Evolutionary conservation across 2,329 filamentous ascomycete species (phyloP), one percentile per base, ranked within the genome.

Genomic region (Beauveria sp.): DNA sequence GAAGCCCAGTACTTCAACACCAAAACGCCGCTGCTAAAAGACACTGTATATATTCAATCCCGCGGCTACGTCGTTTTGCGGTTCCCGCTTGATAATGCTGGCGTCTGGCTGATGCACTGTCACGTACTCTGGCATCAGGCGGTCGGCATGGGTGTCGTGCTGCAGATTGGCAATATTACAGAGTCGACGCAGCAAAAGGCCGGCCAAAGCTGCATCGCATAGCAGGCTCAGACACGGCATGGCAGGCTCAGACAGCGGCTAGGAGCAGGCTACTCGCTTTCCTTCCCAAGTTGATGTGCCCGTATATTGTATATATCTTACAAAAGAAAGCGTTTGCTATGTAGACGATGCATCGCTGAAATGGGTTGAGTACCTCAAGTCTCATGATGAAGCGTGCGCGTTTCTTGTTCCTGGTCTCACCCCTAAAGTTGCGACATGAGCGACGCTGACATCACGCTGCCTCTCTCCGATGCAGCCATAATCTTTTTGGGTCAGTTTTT

Each of bases 71-170:
- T 71, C 2, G 67, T 75, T 1, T 52, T 76, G 14, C 66, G 73
- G 5, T 70, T 76, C 44, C 64, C 62, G 14, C 66, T 73, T 5
- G 69, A 75, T 58, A 76, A 75, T 59, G 64, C 68, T 8, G 73
- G 73, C 2, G 55, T 76, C 12, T 76, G 73, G 74, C 66, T 74
- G 47, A 68, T 76, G 51, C 73, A 76, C 61, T 75, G 73, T 43
- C 72, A 75, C 65, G 68, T 74, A 1, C 61, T 75, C 5, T 75
- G 72, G 66, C 73, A 73, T 46, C 67, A 69, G 61, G 75, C 71
- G 1, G 74, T 71, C 30, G 77, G 77, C 1, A 77, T 78, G 74
- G 73, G 73, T 1, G 77, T 78, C 71, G 61, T 61, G 3, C 24
- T 66, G 26, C 63, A 66, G 18, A 37, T 63, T 18, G 61, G 61